phyloP scores from a whole-genome alignment of 495 filamentous ascomycete species.

The Trichoderma gamsii region DNA sequence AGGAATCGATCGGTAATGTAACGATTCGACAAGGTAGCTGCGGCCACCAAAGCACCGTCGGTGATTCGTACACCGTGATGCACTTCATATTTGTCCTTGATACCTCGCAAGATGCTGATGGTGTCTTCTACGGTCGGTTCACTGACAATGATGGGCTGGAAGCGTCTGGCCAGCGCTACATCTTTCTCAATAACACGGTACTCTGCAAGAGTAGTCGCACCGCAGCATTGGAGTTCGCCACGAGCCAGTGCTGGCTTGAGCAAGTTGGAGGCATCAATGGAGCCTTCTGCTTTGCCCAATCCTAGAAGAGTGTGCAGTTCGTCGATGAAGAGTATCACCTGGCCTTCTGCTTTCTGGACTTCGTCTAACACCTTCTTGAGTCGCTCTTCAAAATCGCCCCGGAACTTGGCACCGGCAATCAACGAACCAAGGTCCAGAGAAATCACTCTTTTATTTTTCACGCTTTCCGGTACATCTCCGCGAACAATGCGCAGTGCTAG shows the following conservation, averaged over 20 bases:
- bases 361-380: conserved; percentile 87
- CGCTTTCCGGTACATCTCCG: conserved; percentile 92
- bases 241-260: conserved; percentile 89
- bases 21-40: conserved; percentile 85
- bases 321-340: conserved; percentile 91
- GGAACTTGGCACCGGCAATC: conserved; percentile 91
- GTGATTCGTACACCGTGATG: conserved; percentile 94
- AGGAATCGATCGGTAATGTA: conserved; percentile 96
- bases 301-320: conserved; percentile 90
- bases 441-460: conserved; percentile 90
- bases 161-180: conserved; percentile 82
- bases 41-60: conserved; percentile 84
- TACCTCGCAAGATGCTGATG: conserved; percentile 90
- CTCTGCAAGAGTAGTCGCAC: conserved; percentile 87
- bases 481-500: conserved; percentile 83
- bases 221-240: conserved; percentile 91
- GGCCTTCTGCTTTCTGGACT: conserved; percentile 80
- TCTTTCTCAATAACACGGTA: conserved; percentile 95
- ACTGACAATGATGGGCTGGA: conserved; percentile 85
- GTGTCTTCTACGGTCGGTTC: conserved; percentile 89
- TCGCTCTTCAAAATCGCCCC: conserved; percentile 94
- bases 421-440: conserved; percentile 81
- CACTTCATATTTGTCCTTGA: conserved; percentile 95
- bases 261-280: conserved; percentile 91
- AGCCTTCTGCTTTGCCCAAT: conserved; percentile 90